These are phyloP conservation scores for Rhizopus delemar DNA, from an alignment of 371 early-diverging fungal species.

Conservation along the genomic window DNA sequence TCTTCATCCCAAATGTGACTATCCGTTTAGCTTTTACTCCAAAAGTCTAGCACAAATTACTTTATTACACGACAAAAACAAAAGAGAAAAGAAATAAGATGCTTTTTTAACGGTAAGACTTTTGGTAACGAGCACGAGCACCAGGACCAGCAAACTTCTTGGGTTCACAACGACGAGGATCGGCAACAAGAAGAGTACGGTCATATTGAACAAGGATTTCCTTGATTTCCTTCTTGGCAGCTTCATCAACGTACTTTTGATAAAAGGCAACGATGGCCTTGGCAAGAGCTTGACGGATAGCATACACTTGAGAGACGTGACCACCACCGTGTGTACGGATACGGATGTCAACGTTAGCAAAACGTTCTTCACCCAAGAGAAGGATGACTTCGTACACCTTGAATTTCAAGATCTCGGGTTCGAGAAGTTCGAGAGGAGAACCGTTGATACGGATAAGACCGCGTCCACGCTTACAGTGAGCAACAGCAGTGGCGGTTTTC, in stretches of 20 bases:
- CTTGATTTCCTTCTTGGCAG: constrained; percentile 99
- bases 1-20: no score
- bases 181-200: constrained; percentile 98
- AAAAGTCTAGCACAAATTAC: neutral
- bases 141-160: constrained; percentile 99
- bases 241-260: constrained; percentile 99
- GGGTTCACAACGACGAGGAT: constrained; percentile 99
- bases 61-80: constrained; percentile 1
- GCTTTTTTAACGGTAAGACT: constrained; percentile 89
- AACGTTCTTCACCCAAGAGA: constrained; percentile 94
- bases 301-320: constrained; percentile 96
- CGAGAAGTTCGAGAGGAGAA: constrained; percentile 93
- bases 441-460: constrained; percentile 96
- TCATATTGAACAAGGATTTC: constrained; percentile 95
- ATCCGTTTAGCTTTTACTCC: no score
- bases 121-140: constrained; percentile 99
- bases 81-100: constrained; percentile 11
- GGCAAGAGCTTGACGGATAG: constrained; percentile 99
- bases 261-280: constrained; percentile 99
- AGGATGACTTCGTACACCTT: constrained; percentile 99
- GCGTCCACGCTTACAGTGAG: constrained; percentile 96
- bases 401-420: constrained; percentile 95
- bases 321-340: constrained; percentile 99
- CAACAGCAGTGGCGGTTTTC: constrained; percentile 99
- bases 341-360: constrained; percentile 96